Evolutionary conservation across 192 early-diverging fungal species (phyloP).

Genomic region (Coemansia sp.): DNA sequence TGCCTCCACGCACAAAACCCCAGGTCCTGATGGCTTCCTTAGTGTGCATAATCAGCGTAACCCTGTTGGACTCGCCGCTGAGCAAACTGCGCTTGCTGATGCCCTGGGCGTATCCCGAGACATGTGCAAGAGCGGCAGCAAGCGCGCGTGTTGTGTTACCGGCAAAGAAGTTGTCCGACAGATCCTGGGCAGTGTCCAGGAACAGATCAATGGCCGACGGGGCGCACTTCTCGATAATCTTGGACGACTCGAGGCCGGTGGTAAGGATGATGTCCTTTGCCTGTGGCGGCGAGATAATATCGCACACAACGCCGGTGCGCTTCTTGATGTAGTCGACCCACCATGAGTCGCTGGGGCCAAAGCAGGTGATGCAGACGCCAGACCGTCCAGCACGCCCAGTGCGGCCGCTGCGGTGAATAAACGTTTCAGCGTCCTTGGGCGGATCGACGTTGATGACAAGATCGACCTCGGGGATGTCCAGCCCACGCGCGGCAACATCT

Average conservation of each 20-base stretch:
- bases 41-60: slow-evolving; percentile 72
- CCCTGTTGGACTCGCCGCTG: slow-evolving; percentile 77
- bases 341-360: slow-evolving; percentile 83
- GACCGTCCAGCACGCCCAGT: slow-evolving; percentile 90
- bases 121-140: slow-evolving; percentile 83
- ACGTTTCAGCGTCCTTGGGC: slow-evolving; percentile 90
- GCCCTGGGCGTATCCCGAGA: slow-evolving; percentile 84
- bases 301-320: slow-evolving; percentile 80
- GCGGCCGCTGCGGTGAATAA: slow-evolving; percentile 94
- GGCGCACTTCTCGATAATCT: slow-evolving; percentile 68
- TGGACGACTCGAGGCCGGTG: slow-evolving; percentile 75
- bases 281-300: slow-evolving; percentile 81
- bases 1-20: slow-evolving; percentile 81
- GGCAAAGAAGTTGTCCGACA: slow-evolving; percentile 67
- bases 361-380: slow-evolving; percentile 93
- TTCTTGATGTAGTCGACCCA: slow-evolving; percentile 77
- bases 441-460: slow-evolving; percentile 96
- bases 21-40: slow-evolving; percentile 73
- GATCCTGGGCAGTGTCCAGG: slow-evolving; percentile 66
- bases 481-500: slow-evolving; percentile 93
- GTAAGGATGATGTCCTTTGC: slow-evolving; percentile 86
- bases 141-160: slow-evolving; percentile 79
- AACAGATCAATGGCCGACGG: slow-evolving; percentile 82
- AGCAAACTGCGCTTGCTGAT: slow-evolving; percentile 81
- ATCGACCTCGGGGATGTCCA: slow-evolving; percentile 97